phyloP scores from a whole-genome alignment of 176 grass and related monocot species.

The Raddia distichophylla region DNA sequence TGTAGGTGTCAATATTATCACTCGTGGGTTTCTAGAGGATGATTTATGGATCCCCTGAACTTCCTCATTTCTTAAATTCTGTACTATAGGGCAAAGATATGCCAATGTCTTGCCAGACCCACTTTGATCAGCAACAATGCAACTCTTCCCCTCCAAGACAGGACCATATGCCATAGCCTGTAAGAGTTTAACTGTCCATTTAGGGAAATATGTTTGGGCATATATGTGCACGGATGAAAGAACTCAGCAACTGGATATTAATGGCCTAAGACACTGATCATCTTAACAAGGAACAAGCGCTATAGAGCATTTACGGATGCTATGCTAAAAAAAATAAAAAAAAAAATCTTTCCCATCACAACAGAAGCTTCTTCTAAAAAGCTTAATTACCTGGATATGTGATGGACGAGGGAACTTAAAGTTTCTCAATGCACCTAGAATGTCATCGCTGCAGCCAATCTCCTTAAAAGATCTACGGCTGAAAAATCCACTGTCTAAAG shows the following conservation, averaged over 20 bases:
- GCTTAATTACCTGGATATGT: slow-evolving; percentile 77
- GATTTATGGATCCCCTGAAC: slow-evolving; percentile 57
- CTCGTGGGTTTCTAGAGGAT: slow-evolving; percentile 67
- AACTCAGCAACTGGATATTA: background rate
- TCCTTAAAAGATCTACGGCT: slow-evolving; percentile 76
- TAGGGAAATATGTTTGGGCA: background rate
- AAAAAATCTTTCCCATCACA: background rate
- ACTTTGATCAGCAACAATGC: slow-evolving; percentile 94
- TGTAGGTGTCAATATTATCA: slow-evolving; percentile 83
- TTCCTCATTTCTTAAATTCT: slow-evolving; percentile 81
- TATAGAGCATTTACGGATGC: background rate
- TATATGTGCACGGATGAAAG: background rate
- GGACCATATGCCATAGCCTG: slow-evolving; percentile 79
- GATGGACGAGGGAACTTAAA: slow-evolving; percentile 71
- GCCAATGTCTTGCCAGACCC: slow-evolving; percentile 93
- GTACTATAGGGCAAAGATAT: slow-evolving; percentile 80
- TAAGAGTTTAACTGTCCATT: slow-evolving; percentile 3
- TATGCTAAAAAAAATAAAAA: background rate
- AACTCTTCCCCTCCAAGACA: slow-evolving; percentile 83
- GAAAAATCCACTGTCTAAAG: slow-evolving; percentile 70
- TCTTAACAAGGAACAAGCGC: background rate
- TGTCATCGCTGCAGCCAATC: slow-evolving; percentile 63
- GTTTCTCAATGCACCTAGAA: slow-evolving; percentile 60
- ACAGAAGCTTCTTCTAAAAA: slow-evolving; percentile 12
- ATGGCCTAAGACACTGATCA: background rate